Evolutionary conservation across 345 rosid genomes (phyloP).

Genomic region (Populus deltoides): DNA sequence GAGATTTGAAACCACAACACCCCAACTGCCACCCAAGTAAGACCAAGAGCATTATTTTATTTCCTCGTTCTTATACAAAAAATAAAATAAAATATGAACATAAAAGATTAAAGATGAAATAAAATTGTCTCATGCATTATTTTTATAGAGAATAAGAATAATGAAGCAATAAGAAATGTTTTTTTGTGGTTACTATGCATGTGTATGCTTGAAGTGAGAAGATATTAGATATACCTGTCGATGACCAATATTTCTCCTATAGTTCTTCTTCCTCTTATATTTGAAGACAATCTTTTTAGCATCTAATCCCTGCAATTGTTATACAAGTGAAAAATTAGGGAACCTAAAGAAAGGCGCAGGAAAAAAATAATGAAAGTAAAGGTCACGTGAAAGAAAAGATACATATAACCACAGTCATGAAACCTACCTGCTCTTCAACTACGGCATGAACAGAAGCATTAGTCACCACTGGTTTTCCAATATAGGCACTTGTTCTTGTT

Average conservation of each 20-base stretch:
- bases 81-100: background rate
- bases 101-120: background rate
- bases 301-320: constrained; percentile 63
- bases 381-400: background rate
- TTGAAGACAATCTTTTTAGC: constrained; percentile 83
- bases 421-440: constrained; percentile 79
- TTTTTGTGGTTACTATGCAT: background rate
- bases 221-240: constrained; percentile 57
- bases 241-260: constrained; percentile 93
- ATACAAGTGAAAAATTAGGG: background rate
- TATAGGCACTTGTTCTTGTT: constrained; percentile 72
- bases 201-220: background rate
- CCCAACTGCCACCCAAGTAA: background rate
- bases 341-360: background rate
- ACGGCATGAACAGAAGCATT: constrained; percentile 95
- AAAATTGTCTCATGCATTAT: background rate
- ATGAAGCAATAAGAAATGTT: too few species aligned
- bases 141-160: background rate
- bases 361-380: background rate
- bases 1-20: background rate
- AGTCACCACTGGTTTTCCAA: constrained; percentile 87
- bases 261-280: constrained; percentile 91
- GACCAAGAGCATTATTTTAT: background rate
- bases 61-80: background rate
- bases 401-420: background rate